Conservation (phyloP, 148 eudicot genomes). For the Amaranthus cruentus region DNA sequence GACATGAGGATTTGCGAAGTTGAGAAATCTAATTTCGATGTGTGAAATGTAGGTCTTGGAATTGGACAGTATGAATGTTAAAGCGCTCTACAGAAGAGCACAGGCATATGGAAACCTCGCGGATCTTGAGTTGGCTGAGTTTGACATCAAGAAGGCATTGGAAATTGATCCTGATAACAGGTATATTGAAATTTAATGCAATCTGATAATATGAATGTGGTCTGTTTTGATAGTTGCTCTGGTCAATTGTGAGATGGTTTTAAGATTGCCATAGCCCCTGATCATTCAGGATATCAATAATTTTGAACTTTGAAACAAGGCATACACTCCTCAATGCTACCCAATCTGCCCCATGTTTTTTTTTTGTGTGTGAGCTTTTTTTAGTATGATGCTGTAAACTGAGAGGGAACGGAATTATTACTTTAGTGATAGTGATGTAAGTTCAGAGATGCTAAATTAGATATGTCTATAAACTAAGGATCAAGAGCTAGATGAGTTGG, state of each 20-base stretch:
- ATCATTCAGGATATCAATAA: too few relatives aligned
- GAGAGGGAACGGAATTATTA: too few relatives aligned
- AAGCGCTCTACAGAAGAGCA: constrained; percentile 93
- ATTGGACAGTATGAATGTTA: constrained; percentile 72
- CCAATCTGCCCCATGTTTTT: too few relatives aligned
- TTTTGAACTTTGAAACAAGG: too few relatives aligned
- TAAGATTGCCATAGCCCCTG: too few relatives aligned
- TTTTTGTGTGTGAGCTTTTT: too few relatives aligned
- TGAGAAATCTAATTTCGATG: background rate
- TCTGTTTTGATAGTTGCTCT: background rate
- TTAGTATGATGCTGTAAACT: too few relatives aligned
- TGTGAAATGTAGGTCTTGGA: constrained; percentile 63
- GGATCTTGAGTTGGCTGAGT: constrained; percentile 85
- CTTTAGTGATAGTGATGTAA: too few relatives aligned
- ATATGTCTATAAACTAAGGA: too few relatives aligned
- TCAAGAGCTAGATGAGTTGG: too few relatives aligned
- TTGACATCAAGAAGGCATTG: constrained; percentile 88
- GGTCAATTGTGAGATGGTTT: background rate
- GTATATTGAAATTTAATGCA: constrained; percentile 18
- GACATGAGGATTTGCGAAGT: background rate
- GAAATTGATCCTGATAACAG: constrained; percentile 88
- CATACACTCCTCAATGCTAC: too few relatives aligned
- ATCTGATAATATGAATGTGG: background rate
- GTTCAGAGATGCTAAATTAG: too few relatives aligned
- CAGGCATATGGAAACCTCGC: constrained; percentile 76